Base-by-base conservation (phyloP, 371 early-diverging fungal species). In the Saksenaea oblongispora region DNA sequence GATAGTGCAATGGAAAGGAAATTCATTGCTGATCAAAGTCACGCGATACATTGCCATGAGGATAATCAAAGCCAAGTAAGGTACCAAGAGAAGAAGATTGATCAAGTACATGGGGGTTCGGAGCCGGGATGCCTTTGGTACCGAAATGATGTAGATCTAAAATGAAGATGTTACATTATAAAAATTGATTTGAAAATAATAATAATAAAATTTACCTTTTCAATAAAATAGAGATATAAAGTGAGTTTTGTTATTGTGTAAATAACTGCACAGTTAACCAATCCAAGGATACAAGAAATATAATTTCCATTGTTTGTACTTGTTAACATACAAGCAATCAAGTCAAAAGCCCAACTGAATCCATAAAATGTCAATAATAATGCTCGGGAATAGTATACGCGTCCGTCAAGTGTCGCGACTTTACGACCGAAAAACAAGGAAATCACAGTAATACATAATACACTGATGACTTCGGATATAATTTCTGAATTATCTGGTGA, bases 381-480 rank as follows among this genome's bases (percentile, higher is more conserved):
- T 22, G 70, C 72, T 10, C 79, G 74, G 1, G 77, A 62, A 61
- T 79, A 82, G 44, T 70, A 73, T 28, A 77, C 57, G 1, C 73
- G 66, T 5, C 78, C 74, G 7, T 74, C 70, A 37, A 67, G 61
- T 11, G 67, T 51, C 2, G 78, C 76, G 0, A 72, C 66, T 66
- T 75, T 82, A 34, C 79, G 77, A 17, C 82, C 82, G 56, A 82
- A 75, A 9, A 79, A 57, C 36, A 77, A 59, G 3, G 79, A 78
- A 35, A 82, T 66, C n/a, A 63, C 54, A 1, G 78, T 75, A 63
- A 82, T 75, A 27, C 73, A 77, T 34, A 68, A 41, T 22, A 77
- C 68, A 37, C 64, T 64, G 53, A 63, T 63, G 35, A 74, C 59
- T 58, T 74, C 74, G 26, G 74, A 70, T 17, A 67, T 44, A 35